A percentile compares a stretch with the other conserved stretches of the same genome.
Evolutionary conservation across 1,284 basidiomycete species (phyloP).

Genomic region (Abortiporus biennis): DNA sequence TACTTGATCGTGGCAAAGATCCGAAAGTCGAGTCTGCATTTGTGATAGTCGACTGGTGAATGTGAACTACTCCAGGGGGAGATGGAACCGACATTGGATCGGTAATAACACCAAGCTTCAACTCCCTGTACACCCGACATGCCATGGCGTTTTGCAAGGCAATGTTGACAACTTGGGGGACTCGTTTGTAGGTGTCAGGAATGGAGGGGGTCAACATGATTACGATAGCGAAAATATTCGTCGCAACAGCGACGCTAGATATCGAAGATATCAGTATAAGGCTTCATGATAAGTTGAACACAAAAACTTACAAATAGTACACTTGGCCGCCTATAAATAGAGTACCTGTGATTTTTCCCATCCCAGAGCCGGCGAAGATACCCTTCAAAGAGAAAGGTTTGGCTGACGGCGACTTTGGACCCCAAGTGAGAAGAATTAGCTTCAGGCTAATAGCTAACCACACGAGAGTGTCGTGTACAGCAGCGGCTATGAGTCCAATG

Average conservation of each 20-base stretch:
- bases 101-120: not conserved
- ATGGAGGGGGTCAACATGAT: not conserved
- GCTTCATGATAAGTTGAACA: not conserved
- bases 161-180: not conserved
- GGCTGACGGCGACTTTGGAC: not conserved
- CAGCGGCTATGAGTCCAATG: no score
- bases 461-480: constrained; percentile 25
- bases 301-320: constrained; percentile 7
- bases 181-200: not conserved
- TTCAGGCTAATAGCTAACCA: constrained; percentile 26
- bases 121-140: not conserved
- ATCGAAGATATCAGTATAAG: not conserved
- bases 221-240: not conserved
- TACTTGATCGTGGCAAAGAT: no score
- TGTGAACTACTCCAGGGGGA: no score
- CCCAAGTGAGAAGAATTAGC: constrained; percentile 8
- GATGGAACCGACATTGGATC: no score
- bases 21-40: no score
- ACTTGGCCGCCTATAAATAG: constrained; percentile 1
- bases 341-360: not conserved
- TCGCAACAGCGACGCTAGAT: not conserved
- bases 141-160: not conserved
- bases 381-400: constrained; percentile 5
- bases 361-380: constrained; percentile 1
- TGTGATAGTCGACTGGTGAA: no score